Base-by-base conservation (phyloP, 768 basidiomycete species). In the Crucibulum laeve region DNA sequence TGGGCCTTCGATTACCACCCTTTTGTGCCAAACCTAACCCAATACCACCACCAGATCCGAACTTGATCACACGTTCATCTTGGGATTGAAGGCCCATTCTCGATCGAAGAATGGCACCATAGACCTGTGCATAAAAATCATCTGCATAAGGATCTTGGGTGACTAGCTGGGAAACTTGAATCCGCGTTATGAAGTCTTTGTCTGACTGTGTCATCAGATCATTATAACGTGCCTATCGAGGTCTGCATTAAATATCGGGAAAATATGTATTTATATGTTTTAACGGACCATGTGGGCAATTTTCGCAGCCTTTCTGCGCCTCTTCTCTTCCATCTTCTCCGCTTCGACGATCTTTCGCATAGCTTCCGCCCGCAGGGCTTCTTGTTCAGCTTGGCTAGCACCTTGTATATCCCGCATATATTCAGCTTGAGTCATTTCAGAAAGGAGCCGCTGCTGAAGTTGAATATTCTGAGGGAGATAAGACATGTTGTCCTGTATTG, bases 101-200 rank as follows among this genome's bases (percentile, higher is more conserved):
- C 28, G 87, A 85, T 35, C 91, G 82, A 40, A 90, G 56, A 45
- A 95, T 79, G 1, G 90, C 88, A 28, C 88, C 84, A 58, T 90
- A 93, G 2, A 97, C 93, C 64, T 98, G 94, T 8, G 93, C 96
- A 57, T 99, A 99, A 62, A 97, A 99, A 61, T 99, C 96, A 50
- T 98, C 95, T 24, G 90, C 83, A 62, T 95, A 98, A 0, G 96
- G 96, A 65, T 99, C 96, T 56, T 90, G 85, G 4, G 93, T 95
- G 34, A 96, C 93, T 32, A 98, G 86, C 58, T 98, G 96, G 1
- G 95, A 97, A 25, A 99, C 91, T 63, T 99, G 96, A 50, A 99
- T 98, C 19, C 96, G 84, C 25, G 96, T 98, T 66, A 99, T 98
- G 60, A 98, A 99, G 59, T 98, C 96, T 68, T 98, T 98, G 73